Percentiles rank a stretch among this genome's conserved stretches.
Evolutionary conservation across 108 stramenopile genomes (phyloP).

Genomic region (Fistulifera pelliculosa): DNA sequence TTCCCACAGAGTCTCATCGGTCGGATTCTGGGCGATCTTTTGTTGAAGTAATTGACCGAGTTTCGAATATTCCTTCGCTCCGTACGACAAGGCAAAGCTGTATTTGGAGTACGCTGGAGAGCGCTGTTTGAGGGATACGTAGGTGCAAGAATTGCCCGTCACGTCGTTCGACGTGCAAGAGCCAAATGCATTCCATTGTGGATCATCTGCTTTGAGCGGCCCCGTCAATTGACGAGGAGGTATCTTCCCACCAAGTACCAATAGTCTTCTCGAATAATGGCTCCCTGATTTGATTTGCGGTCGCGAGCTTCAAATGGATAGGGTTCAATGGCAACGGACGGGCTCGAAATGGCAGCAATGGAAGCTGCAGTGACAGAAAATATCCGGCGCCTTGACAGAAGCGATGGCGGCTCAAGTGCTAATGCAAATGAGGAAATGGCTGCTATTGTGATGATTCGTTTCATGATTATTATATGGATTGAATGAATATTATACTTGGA

Average conservation of each 20-base stretch:
- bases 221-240: constrained; percentile 48
- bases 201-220: constrained; percentile 44
- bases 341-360: too few relatives aligned
- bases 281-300: constrained; percentile 57
- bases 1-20: constrained; percentile 16
- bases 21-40: not conserved
- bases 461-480: too few relatives aligned
- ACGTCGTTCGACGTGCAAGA: constrained; percentile 31
- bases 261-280: constrained; percentile 66
- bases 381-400: too few relatives aligned
- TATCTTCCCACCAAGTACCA: constrained; percentile 54
- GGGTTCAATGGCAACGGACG: too few relatives aligned
- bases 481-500: too few relatives aligned
- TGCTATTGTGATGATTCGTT: too few relatives aligned
- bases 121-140: constrained; percentile 57
- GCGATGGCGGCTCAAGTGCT: too few relatives aligned
- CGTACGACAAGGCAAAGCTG: constrained; percentile 36
- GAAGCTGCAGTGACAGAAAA: too few relatives aligned
- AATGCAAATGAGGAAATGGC: too few relatives aligned
- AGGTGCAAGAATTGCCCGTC: constrained; percentile 58
- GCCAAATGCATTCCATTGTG: constrained; percentile 66
- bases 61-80: constrained; percentile 34
- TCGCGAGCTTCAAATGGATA: constrained; percentile 39
- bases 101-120: constrained; percentile 68
- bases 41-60: constrained; percentile 30